Percentiles rank a stretch among this genome's conserved stretches.
Evolutionary conservation across 1,284 basidiomycete genomes (phyloP).

Genomic region (Exobasidium rhododendri): DNA sequence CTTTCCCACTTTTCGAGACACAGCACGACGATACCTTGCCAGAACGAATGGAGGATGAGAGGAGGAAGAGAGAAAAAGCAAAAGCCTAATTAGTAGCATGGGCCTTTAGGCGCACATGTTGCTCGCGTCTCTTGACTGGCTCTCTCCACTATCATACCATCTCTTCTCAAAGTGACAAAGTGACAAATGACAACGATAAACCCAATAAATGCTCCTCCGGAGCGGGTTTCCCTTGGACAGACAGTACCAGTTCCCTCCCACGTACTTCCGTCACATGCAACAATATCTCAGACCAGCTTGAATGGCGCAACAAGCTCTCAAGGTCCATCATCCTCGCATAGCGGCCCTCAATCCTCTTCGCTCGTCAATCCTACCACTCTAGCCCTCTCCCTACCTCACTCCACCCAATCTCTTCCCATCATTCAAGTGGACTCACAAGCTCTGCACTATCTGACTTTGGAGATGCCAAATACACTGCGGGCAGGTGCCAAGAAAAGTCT

Average conservation of each 20-base stretch:
- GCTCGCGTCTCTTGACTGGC: no score
- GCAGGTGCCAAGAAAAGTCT: neutral
- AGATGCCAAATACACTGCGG: constrained; percentile 5
- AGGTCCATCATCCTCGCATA: neutral
- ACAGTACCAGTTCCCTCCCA: neutral
- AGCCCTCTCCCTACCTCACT: constrained; percentile 8
- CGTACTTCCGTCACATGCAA: neutral
- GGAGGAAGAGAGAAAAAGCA: no score
- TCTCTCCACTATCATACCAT: neutral
- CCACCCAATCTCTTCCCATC: constrained; percentile 4
- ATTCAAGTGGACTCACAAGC: constrained; percentile 7
- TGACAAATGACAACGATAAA: neutral
- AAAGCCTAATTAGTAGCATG: no score
- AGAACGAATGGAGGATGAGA: no score
- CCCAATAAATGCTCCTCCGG: neutral
- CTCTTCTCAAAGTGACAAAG: neutral
- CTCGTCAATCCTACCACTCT: constrained; percentile 10
- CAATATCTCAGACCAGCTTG: neutral
- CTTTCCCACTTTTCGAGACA: no score
- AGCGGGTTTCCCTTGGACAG: constrained; percentile 6
- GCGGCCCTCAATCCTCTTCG: neutral
- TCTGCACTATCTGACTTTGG: constrained; percentile 3
- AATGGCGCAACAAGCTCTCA: neutral
- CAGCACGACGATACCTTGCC: no score
- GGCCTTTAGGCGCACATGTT: no score